Evolutionary conservation across 2,329 filamentous ascomycete genomes (phyloP).

Genomic region (Alternaria panax): DNA sequence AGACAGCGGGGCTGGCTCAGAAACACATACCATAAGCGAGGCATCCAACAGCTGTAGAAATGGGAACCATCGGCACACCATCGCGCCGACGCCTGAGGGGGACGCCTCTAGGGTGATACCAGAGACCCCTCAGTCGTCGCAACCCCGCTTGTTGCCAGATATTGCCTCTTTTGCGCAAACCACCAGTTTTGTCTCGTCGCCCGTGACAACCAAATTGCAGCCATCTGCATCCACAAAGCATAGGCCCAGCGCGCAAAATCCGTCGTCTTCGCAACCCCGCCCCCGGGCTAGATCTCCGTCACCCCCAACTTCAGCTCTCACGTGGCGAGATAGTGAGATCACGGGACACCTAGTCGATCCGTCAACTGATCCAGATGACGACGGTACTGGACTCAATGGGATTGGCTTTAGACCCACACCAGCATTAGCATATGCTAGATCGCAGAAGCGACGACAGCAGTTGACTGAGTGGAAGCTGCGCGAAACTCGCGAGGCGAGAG

Average conservation of each 20-base stretch:
- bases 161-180: slow-evolving; percentile 41
- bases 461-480: slow-evolving; percentile 66
- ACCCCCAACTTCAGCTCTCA: slow-evolving; percentile 48
- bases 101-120: slow-evolving; percentile 32
- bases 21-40: slow-evolving; percentile 15
- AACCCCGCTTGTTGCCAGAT: slow-evolving; percentile 45
- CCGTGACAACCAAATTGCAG: slow-evolving; percentile 12
- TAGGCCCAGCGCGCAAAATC: slow-evolving; percentile 9
- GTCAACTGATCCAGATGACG: slow-evolving; percentile 63
- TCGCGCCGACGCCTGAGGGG: slow-evolving; percentile 5
- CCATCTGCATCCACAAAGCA: slow-evolving; percentile 8
- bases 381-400: slow-evolving; percentile 70
- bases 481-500: slow-evolving; percentile 66
- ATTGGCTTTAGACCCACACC: slow-evolving; percentile 69
- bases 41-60: slow-evolving; percentile 5
- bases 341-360: slow-evolving; percentile 63
- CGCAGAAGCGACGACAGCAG: slow-evolving; percentile 65
- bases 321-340: slow-evolving; percentile 69
- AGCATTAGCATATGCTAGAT: slow-evolving; percentile 63
- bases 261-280: slow-evolving; percentile 25
- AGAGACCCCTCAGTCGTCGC: slow-evolving; percentile 42
- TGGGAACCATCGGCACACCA: slow-evolving; percentile 10
- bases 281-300: slow-evolving; percentile 39
- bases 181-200: slow-evolving; percentile 34
- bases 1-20: slow-evolving; percentile 27